These are phyloP conservation scores for Metschnikowia continentalis DNA, from an alignment of 805 yeast genomes.

Conservation along the genomic window DNA sequence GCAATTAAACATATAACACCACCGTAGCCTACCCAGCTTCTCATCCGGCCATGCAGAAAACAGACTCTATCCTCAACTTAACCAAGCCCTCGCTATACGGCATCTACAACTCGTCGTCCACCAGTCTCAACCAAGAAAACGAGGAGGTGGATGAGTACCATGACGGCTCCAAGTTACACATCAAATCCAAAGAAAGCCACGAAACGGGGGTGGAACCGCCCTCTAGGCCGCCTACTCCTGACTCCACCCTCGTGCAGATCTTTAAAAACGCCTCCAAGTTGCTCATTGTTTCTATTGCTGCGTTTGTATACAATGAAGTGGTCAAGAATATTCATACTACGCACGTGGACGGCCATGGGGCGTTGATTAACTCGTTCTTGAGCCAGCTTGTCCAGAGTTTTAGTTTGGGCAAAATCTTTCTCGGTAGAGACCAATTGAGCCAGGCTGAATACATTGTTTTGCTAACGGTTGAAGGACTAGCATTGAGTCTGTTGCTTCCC, in stretches of 20 bases:
- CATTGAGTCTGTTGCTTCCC: conserved; percentile 57
- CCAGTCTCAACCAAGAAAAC: conserved; percentile 30
- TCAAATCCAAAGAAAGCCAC: conserved; percentile 14
- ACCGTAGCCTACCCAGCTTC: neutral
- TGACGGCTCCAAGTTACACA: conserved; percentile 17
- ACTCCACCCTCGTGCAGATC: neutral
- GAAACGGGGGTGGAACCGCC: conserved; percentile 1
- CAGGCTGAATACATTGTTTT: conserved; percentile 14
- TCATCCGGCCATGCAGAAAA: conserved; percentile 14
- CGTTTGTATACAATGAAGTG: conserved; percentile 51
- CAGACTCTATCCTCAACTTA: conserved; percentile 41
- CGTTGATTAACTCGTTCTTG: conserved; percentile 37
- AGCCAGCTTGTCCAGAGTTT: conserved; percentile 23
- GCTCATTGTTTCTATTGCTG: conserved; percentile 37
- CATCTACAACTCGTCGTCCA: conserved; percentile 42
- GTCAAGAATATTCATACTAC: conserved; percentile 49
- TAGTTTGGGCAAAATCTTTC: conserved; percentile 15
- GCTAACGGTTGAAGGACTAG: conserved; percentile 46
- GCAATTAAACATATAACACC: neutral
- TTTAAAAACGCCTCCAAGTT: conserved; percentile 15
- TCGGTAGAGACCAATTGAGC: neutral
- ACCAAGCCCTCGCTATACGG: conserved; percentile 51
- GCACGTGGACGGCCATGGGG: conserved; percentile 43
- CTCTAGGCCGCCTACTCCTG: neutral
- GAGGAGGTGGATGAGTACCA: conserved; percentile 20